phyloP scores from a whole-genome alignment of 1,284 basidiomycete genomes.

The Ustilago cynodontis region DNA sequence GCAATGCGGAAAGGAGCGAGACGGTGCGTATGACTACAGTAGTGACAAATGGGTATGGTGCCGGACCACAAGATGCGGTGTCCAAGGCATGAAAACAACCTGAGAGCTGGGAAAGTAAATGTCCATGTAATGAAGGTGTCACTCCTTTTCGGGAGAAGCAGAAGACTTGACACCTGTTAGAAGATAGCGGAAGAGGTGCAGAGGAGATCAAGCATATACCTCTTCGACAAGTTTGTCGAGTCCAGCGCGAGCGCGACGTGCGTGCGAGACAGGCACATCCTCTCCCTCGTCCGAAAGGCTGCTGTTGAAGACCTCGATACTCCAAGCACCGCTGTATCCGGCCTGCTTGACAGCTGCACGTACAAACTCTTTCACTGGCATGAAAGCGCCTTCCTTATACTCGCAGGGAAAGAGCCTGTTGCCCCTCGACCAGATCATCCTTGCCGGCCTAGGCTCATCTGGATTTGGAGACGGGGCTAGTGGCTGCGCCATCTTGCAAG shows the following conservation, averaged over 20 bases:
- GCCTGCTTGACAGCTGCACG: conserved; percentile 60
- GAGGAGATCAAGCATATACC: conserved; percentile 25
- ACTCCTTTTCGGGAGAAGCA: neutral
- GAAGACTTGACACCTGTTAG: neutral
- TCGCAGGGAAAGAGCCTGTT: conserved; percentile 70
- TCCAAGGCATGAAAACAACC: neutral
- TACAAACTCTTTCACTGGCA: conserved; percentile 68
- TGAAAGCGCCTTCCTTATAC: conserved; percentile 65
- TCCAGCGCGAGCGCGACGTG: conserved; percentile 54
- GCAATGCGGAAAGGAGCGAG: neutral
- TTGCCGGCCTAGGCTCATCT: conserved; percentile 65
- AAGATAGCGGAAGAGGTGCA: neutral
- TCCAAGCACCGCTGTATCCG: conserved; percentile 69
- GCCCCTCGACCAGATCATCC: conserved; percentile 70
- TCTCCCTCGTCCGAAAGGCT: conserved; percentile 48
- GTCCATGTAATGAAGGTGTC: neutral
- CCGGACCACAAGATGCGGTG: neutral
- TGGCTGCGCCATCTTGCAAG: conserved; percentile 45
- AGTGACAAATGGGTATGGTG: conserved; percentile 1
- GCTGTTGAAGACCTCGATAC: conserved; percentile 70
- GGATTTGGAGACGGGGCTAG: conserved; percentile 59
- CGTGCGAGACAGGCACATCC: conserved; percentile 62
- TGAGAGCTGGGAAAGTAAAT: neutral
- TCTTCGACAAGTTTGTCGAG: conserved; percentile 45
- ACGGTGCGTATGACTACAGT: conserved; percentile 4